A percentile compares a stretch with the other conserved stretches of the same genome.
phyloP scores from a whole-genome alignment of 2,329 filamentous ascomycete species.

The Aureobasidium sp. region DNA sequence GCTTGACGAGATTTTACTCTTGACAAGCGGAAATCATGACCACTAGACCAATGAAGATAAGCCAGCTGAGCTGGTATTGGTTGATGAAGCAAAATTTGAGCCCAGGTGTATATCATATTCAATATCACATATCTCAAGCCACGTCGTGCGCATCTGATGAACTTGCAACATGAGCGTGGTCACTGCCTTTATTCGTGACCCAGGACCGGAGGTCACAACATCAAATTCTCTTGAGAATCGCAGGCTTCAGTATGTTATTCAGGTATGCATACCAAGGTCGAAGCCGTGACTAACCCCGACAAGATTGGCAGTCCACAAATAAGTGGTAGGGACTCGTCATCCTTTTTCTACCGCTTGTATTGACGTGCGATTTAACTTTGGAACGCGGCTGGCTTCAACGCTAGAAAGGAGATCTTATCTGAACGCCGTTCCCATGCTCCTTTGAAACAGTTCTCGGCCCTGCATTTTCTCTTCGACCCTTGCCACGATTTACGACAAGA shows the following conservation, averaged over 20 bases:
- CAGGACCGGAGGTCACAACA: background rate
- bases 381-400: conserved; percentile 4
- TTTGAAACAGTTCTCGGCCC: conserved; percentile 10
- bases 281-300: too few species aligned
- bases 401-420: background rate
- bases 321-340: background rate
- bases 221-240: background rate
- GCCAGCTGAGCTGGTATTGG: conserved; percentile 19
- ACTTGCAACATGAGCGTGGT: too few species aligned
- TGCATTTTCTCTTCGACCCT: background rate
- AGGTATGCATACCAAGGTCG: background rate
- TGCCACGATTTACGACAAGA: background rate
- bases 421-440: conserved; percentile 7
- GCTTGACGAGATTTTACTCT: conserved; percentile 23
- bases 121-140: too few species aligned
- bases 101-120: too few species aligned
- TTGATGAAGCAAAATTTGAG: too few species aligned
- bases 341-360: background rate
- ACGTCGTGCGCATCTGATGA: too few species aligned
- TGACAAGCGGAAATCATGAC: conserved; percentile 22
- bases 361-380: background rate
- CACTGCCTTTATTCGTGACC: too few species aligned
- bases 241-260: background rate
- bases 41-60: conserved; percentile 21
- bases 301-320: background rate